Evolutionary conservation across 2,329 filamentous ascomycete genomes (phyloP).

Genomic region (Microdochium nivale): DNA sequence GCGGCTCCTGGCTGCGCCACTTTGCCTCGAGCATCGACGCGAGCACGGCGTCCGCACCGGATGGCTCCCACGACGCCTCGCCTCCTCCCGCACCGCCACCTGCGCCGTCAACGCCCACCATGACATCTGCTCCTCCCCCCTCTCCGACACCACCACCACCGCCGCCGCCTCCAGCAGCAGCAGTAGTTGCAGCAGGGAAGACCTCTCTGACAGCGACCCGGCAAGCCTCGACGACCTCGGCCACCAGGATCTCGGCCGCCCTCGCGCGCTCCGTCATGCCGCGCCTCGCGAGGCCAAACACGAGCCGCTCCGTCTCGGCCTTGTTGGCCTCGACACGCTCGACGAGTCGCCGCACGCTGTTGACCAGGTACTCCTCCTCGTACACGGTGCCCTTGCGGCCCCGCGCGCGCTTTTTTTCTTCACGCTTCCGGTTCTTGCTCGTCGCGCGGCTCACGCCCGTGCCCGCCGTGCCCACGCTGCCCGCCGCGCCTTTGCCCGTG

Average conservation of each 20-base stretch:
- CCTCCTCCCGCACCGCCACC: too few species aligned
- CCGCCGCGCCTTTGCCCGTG: constrained; percentile 63
- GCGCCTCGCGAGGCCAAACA: constrained; percentile 69
- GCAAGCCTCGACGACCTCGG: constrained; percentile 66
- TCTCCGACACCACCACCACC: constrained; percentile 9
- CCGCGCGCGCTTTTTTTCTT: constrained; percentile 89
- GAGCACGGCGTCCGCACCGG: constrained; percentile 44
- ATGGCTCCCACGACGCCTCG: constrained; percentile 20
- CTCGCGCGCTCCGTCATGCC: constrained; percentile 82
- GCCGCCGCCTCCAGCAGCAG: constrained; percentile 9
- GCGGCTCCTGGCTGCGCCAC: constrained; percentile 36
- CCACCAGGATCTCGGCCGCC: constrained; percentile 65
- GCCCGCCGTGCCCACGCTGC: constrained; percentile 56
- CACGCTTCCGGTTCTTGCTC: constrained; percentile 76
- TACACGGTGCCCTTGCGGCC: constrained; percentile 97
- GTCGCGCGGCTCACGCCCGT: constrained; percentile 72
- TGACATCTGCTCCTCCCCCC: constrained; percentile 9
- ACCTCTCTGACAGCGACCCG: constrained; percentile 60
- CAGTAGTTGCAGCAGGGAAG: constrained; percentile 33
- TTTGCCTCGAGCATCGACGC: constrained; percentile 39
- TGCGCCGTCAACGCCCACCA: constrained; percentile 16
- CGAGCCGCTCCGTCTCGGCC: constrained; percentile 64
- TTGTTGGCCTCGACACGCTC: constrained; percentile 69
- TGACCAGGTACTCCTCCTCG: constrained; percentile 94
- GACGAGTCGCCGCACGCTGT: constrained; percentile 73